A percentile compares a stretch with the other conserved stretches of the same genome.
These are phyloP conservation scores for Paramecium biaurelia DNA, from an alignment of 73 alveolate species.

Conservation along the genomic window DNA sequence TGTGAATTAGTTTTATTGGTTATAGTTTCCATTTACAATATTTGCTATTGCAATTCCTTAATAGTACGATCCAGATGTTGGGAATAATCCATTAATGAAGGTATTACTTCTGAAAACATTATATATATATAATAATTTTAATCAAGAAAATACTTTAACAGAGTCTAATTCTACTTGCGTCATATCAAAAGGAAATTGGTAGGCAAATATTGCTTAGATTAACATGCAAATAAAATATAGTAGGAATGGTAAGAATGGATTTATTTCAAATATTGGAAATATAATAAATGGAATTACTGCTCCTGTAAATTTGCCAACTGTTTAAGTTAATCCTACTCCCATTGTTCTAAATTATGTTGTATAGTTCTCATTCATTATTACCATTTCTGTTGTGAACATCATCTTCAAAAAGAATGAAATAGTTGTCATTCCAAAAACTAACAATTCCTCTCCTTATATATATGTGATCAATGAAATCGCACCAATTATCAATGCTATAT, in stretches of 20 bases:
- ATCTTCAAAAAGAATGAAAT: slow-evolving; percentile 31
- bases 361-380: slow-evolving; percentile 43
- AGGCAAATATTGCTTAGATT: neutral
- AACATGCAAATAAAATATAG: neutral
- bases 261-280: neutral
- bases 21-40: neutral
- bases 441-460: neutral
- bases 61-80: neutral
- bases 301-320: slow-evolving; percentile 35
- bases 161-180: neutral
- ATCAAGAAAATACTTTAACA: neutral
- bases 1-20: slow-evolving; percentile 7
- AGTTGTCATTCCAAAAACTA: neutral
- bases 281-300: slow-evolving; percentile 20
- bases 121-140: neutral
- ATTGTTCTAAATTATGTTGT: slow-evolving; percentile 42
- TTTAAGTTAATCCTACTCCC: slow-evolving; percentile 46
- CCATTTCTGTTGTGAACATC: slow-evolving; percentile 50
- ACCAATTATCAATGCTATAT: neutral
- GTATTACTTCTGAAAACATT: neutral
- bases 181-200: neutral
- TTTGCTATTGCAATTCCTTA: neutral
- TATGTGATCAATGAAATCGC: neutral
- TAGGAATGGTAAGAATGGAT: slow-evolving; percentile 24
- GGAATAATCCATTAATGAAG: slow-evolving; percentile 1